Conservation (phyloP, 164 flowering plant species). For the Buxus sempervirens region DNA sequence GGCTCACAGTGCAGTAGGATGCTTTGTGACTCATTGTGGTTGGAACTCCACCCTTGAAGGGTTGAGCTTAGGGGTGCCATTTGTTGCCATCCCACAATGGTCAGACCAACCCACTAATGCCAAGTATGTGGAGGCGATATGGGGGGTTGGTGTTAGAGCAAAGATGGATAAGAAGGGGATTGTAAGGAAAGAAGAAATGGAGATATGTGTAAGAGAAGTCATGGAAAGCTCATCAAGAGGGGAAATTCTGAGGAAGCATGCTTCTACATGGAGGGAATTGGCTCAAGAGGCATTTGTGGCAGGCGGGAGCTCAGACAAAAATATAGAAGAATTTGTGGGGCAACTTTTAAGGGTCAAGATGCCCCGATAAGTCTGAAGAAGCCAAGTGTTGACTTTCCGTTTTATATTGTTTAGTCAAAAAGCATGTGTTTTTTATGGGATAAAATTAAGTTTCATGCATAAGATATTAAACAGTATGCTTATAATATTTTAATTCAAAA, state of each 20-base stretch:
- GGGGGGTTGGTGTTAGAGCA: constrained; percentile 29
- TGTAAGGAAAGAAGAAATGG: constrained; percentile 25
- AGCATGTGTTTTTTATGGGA: too few relatives aligned
- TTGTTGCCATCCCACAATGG: constrained; percentile 33
- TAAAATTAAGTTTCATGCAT: too few relatives aligned
- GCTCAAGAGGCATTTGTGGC: constrained; percentile 27
- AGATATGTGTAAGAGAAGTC: constrained; percentile 23
- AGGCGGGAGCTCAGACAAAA: constrained; percentile 35
- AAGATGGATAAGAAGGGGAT: constrained; percentile 21
- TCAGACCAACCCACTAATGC: constrained; percentile 35
- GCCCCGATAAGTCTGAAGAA: too few relatives aligned
- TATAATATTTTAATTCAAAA: too few relatives aligned
- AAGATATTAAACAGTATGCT: too few relatives aligned
- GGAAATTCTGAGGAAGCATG: constrained; percentile 15
- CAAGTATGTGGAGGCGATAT: constrained; percentile 27
- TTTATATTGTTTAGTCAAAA: too few relatives aligned
- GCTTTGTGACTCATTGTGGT: constrained; percentile 34
- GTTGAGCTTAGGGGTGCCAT: constrained; percentile 33
- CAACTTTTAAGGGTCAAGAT: not conserved
- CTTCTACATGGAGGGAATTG: constrained; percentile 25
- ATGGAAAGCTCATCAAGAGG: constrained; percentile 26
- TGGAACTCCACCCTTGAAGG: constrained; percentile 38
- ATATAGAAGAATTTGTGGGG: constrained; percentile 22
- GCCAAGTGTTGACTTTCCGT: too few relatives aligned
- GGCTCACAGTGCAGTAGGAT: constrained; percentile 21